A percentile compares a stretch with the other conserved stretches of the same genome.
phyloP scores from a whole-genome alignment of 2,329 filamentous ascomycete species.

The Diaporthe batatas region DNA sequence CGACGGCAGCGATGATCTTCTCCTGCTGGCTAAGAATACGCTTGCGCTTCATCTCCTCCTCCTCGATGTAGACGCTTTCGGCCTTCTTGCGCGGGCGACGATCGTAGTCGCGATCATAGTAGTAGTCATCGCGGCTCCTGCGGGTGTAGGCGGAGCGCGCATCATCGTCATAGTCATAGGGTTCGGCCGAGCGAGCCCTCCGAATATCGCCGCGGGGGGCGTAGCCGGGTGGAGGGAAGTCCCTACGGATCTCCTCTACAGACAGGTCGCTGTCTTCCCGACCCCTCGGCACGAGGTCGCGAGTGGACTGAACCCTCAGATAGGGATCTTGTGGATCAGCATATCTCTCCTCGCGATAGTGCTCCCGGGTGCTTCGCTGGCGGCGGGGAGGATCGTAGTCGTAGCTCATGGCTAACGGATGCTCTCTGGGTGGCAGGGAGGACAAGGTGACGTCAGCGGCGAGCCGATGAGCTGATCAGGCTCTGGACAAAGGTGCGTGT shows the following conservation, averaged over 20 bases:
- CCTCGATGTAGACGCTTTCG: conserved; percentile 67
- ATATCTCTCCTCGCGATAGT: conserved; percentile 69
- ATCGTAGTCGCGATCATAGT: conserved; percentile 62
- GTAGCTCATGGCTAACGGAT: conserved; percentile 59
- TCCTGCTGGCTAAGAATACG: conserved; percentile 72
- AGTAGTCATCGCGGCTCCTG: conserved; percentile 52
- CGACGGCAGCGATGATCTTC: conserved; percentile 75
- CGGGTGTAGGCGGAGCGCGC: conserved; percentile 49
- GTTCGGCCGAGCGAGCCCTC: conserved; percentile 75
- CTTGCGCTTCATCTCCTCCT: conserved; percentile 66
- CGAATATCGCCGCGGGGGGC: conserved; percentile 61
- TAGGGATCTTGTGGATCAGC: conserved; percentile 66
- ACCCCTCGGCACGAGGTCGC: conserved; percentile 68
- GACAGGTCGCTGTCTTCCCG: conserved; percentile 82
- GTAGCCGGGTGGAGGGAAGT: conserved; percentile 81
- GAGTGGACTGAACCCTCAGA: conserved; percentile 59
- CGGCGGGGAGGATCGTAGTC: conserved; percentile 65
- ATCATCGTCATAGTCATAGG: conserved; percentile 73
- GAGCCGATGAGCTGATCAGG: conserved; percentile 17
- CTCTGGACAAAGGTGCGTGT: not conserved
- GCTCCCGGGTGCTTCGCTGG: conserved; percentile 58
- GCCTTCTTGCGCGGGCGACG: conserved; percentile 65
- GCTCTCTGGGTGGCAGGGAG: conserved; percentile 33
- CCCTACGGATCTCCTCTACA: conserved; percentile 85
- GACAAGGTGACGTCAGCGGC: conserved; percentile 40